phyloP scores from a whole-genome alignment of 352 stramenopile species.

The Plasmopara viticola region DNA sequence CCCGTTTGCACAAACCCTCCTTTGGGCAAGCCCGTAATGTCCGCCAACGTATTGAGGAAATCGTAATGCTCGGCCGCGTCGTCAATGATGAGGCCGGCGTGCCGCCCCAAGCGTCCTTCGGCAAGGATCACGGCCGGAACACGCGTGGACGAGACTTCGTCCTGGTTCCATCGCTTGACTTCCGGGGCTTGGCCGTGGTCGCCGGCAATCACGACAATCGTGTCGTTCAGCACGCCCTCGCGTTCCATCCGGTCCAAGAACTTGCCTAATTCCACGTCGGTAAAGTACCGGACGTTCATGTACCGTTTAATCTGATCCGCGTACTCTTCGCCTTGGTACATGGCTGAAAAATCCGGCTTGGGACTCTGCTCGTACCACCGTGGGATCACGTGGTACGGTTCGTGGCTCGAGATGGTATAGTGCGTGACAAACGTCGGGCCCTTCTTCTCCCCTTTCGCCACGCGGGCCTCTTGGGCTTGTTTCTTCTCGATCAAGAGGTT shows the following conservation, averaged over 20 bases:
- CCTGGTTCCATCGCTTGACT: conserved; percentile 27
- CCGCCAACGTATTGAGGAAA: conserved; percentile 52
- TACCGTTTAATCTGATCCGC: conserved; percentile 38
- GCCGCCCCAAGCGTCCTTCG: conserved; percentile 36
- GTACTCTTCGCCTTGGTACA: conserved; percentile 34
- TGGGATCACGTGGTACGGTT: conserved; percentile 21
- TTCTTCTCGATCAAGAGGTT: conserved; percentile 2
- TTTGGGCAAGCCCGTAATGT: conserved; percentile 47
- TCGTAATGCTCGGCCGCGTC: conserved; percentile 47
- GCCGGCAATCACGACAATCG: conserved; percentile 46
- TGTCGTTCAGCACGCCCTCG: conserved; percentile 47
- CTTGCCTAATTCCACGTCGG: conserved; percentile 43
- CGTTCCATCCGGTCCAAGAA: conserved; percentile 48
- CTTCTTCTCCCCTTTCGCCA: conserved; percentile 15
- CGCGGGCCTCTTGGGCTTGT: conserved; percentile 14
- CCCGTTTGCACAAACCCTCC: conserved; percentile 48
- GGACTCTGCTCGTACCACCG: conserved; percentile 35
- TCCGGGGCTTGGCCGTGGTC: conserved; percentile 57
- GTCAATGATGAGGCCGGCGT: conserved; percentile 34
- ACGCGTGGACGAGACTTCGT: conserved; percentile 38
- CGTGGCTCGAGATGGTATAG: conserved; percentile 57
- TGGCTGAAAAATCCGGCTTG: conserved; percentile 44
- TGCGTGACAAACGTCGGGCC: conserved; percentile 47
- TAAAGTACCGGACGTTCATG: conserved; percentile 50
- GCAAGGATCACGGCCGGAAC: conserved; percentile 44